Evolutionary conservation across 2,329 filamentous ascomycete species (phyloP), one percentile per base, ranked within the genome.

Genomic region (Monilinia vaccinii-corymbosi): DNA sequence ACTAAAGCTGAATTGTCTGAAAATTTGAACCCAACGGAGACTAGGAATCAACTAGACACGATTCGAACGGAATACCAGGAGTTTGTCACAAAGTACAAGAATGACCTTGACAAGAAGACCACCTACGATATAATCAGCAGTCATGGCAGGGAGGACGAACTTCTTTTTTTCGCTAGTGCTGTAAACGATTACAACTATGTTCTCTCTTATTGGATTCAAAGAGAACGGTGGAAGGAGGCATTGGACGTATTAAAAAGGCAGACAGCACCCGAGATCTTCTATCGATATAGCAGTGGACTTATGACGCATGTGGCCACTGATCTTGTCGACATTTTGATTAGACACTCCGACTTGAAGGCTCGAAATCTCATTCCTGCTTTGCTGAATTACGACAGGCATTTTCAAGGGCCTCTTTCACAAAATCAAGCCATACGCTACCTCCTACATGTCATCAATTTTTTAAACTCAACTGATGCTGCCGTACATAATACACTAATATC

Each of bases 401-500:
- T 84, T 65, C 82, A 80, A 56, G 86, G 87, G 0, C 75, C 88
- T 0, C 76, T 93, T 32, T 73, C 76, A 8, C 84, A 90, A 71
- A 97, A 97, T 68, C 94, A 99, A 76, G 94, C 94, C 0, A 81
- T 97, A 44, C 85, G 94, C 46, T 99, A 99, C 71, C 84, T 99
- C 23, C 89, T 92, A 66, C 96, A 93, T 72, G 90, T 91, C 61
- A 92, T 99, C 69, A 92, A 96, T 75, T 83, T 93, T 75, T 81
- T 92, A 69, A 81, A 88, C 72, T 87, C 91, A 57, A 81, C 86
- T 61, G 82, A 93, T 69, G 86, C 94, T 3, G 93, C 94, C 2
- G 87, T 99, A 13, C 94, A 99, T 77, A 99, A 99, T 73, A 97
- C 94, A 0, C 82, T 99, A 7, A 90, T 99, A 52, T 96, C 93